These are phyloP conservation scores for Hylodesmum podocarpum DNA, from an alignment of 306 rosid species.

Conservation along the genomic window DNA sequence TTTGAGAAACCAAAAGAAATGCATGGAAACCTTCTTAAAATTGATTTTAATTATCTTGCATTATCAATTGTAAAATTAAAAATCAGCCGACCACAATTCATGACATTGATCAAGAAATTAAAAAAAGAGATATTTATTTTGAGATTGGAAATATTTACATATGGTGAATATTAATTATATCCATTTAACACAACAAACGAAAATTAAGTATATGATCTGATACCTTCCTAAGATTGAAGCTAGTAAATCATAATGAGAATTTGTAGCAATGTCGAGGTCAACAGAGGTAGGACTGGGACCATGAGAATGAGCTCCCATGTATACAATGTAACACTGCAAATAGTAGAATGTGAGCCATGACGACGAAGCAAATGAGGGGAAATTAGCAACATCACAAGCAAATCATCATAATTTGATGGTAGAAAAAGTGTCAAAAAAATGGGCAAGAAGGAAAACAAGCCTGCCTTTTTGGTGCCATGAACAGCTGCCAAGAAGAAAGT, in stretches of 20 bases:
- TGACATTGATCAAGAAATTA: too few species aligned
- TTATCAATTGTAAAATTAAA: too few species aligned
- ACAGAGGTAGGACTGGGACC: slow-evolving; percentile 14
- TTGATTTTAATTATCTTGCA: too few species aligned
- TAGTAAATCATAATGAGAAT: slow-evolving; percentile 34
- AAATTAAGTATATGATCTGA: background rate
- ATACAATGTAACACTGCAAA: slow-evolving; percentile 19
- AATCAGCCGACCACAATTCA: too few species aligned
- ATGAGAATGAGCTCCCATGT: slow-evolving; percentile 37
- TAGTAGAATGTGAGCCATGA: background rate
- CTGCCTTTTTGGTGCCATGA: slow-evolving; percentile 2
- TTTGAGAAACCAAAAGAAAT: too few species aligned
- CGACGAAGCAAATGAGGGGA: background rate
- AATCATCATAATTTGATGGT: background rate
- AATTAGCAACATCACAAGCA: background rate
- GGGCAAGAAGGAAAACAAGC: background rate
- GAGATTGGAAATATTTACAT: too few species aligned
- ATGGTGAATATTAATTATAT: too few species aligned
- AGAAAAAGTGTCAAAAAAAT: background rate
- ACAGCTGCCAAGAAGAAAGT: background rate
- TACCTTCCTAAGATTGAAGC: slow-evolving; percentile 37
- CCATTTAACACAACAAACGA: too few species aligned
- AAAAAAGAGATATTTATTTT: too few species aligned
- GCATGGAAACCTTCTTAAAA: too few species aligned
- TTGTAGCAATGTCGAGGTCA: background rate